phyloP scores from a whole-genome alignment of 768 basidiomycete genomes.

The Podaxis carcinomalis region DNA sequence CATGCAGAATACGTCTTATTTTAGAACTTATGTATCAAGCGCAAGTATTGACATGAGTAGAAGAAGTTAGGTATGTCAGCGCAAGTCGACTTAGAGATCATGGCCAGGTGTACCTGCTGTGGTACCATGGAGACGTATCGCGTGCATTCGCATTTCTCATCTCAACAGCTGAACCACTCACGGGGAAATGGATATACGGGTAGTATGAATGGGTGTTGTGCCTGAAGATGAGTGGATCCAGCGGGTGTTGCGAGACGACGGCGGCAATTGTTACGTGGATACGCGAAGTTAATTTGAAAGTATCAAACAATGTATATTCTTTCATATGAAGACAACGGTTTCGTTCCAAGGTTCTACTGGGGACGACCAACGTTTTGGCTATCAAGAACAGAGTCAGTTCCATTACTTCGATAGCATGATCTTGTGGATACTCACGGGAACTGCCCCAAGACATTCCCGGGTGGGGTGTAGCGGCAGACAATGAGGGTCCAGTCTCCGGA shows the following conservation, averaged over 20 bases:
- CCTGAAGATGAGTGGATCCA: no score
- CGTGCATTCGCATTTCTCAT: no score
- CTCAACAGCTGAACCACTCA: no score
- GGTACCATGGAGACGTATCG: no score
- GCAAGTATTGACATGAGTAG: no score
- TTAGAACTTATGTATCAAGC: no score
- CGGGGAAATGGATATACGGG: no score
- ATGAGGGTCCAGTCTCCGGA: slow-evolving; percentile 18
- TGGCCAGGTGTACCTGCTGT: no score
- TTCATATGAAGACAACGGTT: neutral
- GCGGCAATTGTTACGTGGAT: neutral
- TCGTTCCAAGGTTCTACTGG: neutral
- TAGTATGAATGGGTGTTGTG: no score
- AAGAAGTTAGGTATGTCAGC: no score
- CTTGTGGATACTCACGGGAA: slow-evolving; percentile 17
- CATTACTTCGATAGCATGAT: neutral
- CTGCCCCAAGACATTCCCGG: slow-evolving; percentile 22
- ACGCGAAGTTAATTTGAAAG: neutral
- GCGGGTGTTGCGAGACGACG: neutral
- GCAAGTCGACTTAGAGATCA: no score
- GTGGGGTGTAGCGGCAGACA: slow-evolving; percentile 25
- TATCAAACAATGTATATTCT: neutral
- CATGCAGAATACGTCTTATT: no score
- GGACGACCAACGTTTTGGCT: slow-evolving; percentile 16
- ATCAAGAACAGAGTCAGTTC: neutral